phyloP scores from a whole-genome alignment of 2,329 filamentous ascomycete species.

The Aspergillus texensis region DNA sequence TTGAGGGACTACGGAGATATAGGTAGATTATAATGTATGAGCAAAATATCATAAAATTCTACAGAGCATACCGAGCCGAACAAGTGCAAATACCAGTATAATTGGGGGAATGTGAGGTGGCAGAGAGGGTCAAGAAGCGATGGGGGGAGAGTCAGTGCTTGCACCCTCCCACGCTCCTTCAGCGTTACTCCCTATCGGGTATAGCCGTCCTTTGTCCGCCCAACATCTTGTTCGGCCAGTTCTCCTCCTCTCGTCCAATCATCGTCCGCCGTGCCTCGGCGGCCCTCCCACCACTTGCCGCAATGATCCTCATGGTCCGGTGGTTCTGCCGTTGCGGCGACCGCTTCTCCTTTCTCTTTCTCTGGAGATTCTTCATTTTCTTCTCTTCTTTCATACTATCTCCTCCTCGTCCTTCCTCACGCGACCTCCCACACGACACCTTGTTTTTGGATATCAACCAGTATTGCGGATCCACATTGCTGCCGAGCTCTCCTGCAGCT shows the following conservation, averaged over 20 bases:
- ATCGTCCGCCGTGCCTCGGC: slow-evolving; percentile 28
- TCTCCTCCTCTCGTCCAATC: slow-evolving; percentile 45
- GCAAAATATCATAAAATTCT: slow-evolving; percentile 36
- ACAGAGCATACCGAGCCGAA: slow-evolving; percentile 55
- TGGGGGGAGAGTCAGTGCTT: slow-evolving; percentile 13
- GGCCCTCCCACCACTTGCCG: slow-evolving; percentile 37
- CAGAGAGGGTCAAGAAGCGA: slow-evolving; percentile 21
- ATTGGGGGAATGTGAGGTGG: slow-evolving; percentile 30
- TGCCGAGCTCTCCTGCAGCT: slow-evolving; percentile 9
- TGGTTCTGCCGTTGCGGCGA: slow-evolving; percentile 31
- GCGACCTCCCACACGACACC: slow-evolving; percentile 7
- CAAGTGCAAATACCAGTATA: slow-evolving; percentile 65
- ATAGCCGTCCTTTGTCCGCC: slow-evolving; percentile 28
- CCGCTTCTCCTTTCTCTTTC: slow-evolving; percentile 40
- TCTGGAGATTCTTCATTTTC: slow-evolving; percentile 18
- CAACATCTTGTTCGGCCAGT: slow-evolving; percentile 23
- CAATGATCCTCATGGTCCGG: slow-evolving; percentile 32
- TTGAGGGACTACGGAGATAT: not conserved
- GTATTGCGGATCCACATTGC: slow-evolving; percentile 13
- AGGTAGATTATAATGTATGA: not conserved
- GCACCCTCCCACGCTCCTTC: slow-evolving; percentile 1
- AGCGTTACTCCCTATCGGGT: slow-evolving; percentile 29
- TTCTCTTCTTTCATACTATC: slow-evolving; percentile 14
- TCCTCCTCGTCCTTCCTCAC: slow-evolving; percentile 12
- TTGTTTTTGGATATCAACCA: slow-evolving; percentile 18